phyloP scores from a whole-genome alignment of 2,329 filamentous ascomycete species.

The Nannizzia gypsea region DNA sequence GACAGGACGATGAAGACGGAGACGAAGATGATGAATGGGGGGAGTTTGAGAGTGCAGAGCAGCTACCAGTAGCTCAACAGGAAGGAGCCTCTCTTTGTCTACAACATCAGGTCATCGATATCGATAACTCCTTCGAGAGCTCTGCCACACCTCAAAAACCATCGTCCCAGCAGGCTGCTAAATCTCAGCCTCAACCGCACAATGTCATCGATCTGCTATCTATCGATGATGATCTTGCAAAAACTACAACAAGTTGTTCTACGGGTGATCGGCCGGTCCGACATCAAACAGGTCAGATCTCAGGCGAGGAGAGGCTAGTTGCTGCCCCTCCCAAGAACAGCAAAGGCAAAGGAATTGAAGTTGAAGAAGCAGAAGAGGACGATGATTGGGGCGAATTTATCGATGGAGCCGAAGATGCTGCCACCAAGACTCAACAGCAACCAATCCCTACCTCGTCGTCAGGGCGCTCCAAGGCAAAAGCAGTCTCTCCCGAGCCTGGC shows the following conservation, averaged over 20 bases:
- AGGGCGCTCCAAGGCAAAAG: not conserved
- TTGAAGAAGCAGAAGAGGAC: slow-evolving; percentile 27
- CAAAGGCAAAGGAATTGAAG: slow-evolving; percentile 10
- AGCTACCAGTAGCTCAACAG: slow-evolving; percentile 5
- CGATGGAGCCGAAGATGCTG: slow-evolving; percentile 20
- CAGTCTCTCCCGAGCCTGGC: not conserved
- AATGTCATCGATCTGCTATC: slow-evolving; percentile 8
- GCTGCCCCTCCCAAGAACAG: slow-evolving; percentile 13
- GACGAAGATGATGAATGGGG: slow-evolving; percentile 31
- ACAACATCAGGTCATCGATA: not conserved
- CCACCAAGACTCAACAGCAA: not conserved
- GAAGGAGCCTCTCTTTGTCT: not conserved
- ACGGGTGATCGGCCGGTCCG: not conserved
- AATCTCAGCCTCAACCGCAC: not conserved
- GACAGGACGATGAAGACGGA: slow-evolving; percentile 21
- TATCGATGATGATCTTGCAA: slow-evolving; percentile 11
- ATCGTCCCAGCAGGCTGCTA: slow-evolving; percentile 14
- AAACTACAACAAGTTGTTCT: not conserved
- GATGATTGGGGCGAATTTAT: slow-evolving; percentile 47
- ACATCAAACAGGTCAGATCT: not conserved
- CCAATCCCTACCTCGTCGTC: not conserved
- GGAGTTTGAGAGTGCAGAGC: slow-evolving; percentile 32
- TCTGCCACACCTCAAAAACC: not conserved
- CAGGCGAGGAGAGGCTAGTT: not conserved
- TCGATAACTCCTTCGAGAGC: not conserved